Conservation (phyloP, 2,329 filamentous ascomycete genomes). For the Cladosporium austrohemisphaericum region DNA sequence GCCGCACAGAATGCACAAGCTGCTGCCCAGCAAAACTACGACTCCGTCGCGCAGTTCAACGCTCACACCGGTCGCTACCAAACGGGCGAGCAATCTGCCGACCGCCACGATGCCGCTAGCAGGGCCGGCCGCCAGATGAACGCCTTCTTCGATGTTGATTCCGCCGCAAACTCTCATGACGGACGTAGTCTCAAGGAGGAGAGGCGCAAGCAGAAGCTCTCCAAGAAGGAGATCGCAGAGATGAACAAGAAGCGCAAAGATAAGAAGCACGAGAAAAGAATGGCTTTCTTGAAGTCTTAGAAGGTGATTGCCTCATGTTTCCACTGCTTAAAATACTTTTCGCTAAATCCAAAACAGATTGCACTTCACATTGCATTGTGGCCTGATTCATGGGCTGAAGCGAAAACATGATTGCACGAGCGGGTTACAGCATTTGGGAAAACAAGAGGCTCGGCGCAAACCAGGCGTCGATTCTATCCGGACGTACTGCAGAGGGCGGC, state of each 20-base stretch:
- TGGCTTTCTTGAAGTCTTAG: slow-evolving; percentile 84
- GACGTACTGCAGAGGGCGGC: no score
- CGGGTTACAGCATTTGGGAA: no score
- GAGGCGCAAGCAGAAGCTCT: slow-evolving; percentile 76
- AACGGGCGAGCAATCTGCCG: slow-evolving; percentile 60
- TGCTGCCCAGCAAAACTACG: slow-evolving; percentile 47
- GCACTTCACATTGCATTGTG: no score
- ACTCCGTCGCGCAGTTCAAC: slow-evolving; percentile 76
- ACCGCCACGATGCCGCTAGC: slow-evolving; percentile 79
- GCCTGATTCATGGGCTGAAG: no score
- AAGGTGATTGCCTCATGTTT: not conserved
- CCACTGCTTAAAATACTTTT: not conserved
- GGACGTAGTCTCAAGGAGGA: slow-evolving; percentile 90
- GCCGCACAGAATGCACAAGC: slow-evolving; percentile 37
- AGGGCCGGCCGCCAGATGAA: slow-evolving; percentile 87
- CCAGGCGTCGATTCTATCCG: no score
- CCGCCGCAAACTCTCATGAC: slow-evolving; percentile 84
- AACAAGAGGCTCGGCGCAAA: no score
- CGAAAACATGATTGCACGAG: no score
- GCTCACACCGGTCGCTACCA: slow-evolving; percentile 86
- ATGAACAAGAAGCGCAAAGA: slow-evolving; percentile 87
- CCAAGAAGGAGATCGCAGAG: slow-evolving; percentile 79
- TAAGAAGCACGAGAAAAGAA: slow-evolving; percentile 89
- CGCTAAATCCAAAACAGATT: no score
- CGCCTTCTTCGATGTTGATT: slow-evolving; percentile 93